Conservation (phyloP, 2,329 filamentous ascomycete genomes). For the Mycocentrospora acerina region DNA sequence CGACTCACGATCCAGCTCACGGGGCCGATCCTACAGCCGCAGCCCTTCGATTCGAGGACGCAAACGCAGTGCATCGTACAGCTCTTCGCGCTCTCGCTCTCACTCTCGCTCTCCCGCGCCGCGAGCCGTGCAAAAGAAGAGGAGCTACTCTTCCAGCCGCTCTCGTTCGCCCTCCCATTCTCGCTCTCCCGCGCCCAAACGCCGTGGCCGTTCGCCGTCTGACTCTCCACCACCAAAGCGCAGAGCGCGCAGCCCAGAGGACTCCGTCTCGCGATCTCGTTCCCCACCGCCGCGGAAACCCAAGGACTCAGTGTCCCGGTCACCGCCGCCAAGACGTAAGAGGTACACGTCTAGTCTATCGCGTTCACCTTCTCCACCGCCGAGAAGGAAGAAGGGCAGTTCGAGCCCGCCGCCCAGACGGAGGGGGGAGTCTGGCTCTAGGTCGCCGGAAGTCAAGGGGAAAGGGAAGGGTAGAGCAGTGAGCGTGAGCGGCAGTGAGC, state of each 20-base stretch:
- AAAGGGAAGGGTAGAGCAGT: constrained; percentile 5
- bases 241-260: constrained; percentile 24
- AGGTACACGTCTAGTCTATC: constrained; percentile 5
- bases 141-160: constrained; percentile 21
- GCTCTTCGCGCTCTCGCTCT: constrained; percentile 26
- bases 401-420: constrained; percentile 9
- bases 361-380: constrained; percentile 12
- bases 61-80: constrained; percentile 4
- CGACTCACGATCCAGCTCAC: constrained; percentile 21
- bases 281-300: constrained; percentile 19
- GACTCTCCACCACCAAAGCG: constrained; percentile 23
- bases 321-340: constrained; percentile 3
- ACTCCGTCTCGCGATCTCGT: constrained; percentile 15
- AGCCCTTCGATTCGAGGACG: constrained; percentile 15
- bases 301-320: constrained; percentile 10
- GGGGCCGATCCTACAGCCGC: constrained; percentile 20
- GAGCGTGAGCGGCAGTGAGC: constrained; percentile 6
- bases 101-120: constrained; percentile 33
- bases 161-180: constrained; percentile 26
- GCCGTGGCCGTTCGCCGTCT: constrained; percentile 23
- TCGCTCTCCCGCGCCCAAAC: constrained; percentile 20
- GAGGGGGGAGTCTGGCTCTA: constrained; percentile 5
- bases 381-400: constrained; percentile 11
- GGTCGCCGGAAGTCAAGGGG: constrained; percentile 5
- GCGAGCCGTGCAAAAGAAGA: too few relatives aligned